These are phyloP conservation scores for Calonectria pauciramosa DNA, from an alignment of 2,329 filamentous ascomycete genomes.

Conservation along the genomic window DNA sequence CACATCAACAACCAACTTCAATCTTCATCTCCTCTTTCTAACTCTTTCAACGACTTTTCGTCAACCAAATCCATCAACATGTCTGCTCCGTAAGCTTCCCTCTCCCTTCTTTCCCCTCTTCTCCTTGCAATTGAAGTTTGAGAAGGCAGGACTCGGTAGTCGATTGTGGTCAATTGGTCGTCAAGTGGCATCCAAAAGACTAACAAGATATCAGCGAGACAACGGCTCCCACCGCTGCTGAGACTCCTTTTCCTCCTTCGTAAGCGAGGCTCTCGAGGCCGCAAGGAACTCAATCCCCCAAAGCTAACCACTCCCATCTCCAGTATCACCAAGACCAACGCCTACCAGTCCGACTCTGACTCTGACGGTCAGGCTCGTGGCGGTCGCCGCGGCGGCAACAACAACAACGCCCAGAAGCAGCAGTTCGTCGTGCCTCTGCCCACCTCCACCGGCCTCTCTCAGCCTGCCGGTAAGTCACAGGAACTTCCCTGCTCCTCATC, in stretches of 20 bases:
- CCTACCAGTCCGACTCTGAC: constrained; percentile 48
- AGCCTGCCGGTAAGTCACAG: constrained; percentile 46
- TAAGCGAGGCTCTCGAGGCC: constrained; percentile 26
- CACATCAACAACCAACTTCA: constrained; percentile 41
- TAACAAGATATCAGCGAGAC: constrained; percentile 39
- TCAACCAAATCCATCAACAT: constrained; percentile 40
- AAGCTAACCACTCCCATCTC: constrained; percentile 28
- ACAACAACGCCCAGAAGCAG: constrained; percentile 29
- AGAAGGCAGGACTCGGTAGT: background rate
- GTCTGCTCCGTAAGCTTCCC: constrained; percentile 46
- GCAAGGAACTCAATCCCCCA: background rate
- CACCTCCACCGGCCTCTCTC: constrained; percentile 53
- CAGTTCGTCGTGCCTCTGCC: constrained; percentile 47
- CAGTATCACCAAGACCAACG: constrained; percentile 46
- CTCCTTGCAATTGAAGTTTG: background rate
- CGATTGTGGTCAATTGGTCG: constrained; percentile 20
- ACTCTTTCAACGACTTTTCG: constrained; percentile 31
- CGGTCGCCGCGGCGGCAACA: constrained; percentile 40
- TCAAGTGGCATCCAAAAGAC: constrained; percentile 30
- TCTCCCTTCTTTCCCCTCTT: background rate
- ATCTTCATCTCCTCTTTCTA: constrained; percentile 28
- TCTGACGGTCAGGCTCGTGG: constrained; percentile 49
- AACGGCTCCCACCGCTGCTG: constrained; percentile 33
- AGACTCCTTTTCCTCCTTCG: constrained; percentile 32
- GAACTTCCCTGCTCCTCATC: constrained; percentile 40